Conservation (phyloP, 2,329 filamentous ascomycete genomes). For the Fusarium burgessii region DNA sequence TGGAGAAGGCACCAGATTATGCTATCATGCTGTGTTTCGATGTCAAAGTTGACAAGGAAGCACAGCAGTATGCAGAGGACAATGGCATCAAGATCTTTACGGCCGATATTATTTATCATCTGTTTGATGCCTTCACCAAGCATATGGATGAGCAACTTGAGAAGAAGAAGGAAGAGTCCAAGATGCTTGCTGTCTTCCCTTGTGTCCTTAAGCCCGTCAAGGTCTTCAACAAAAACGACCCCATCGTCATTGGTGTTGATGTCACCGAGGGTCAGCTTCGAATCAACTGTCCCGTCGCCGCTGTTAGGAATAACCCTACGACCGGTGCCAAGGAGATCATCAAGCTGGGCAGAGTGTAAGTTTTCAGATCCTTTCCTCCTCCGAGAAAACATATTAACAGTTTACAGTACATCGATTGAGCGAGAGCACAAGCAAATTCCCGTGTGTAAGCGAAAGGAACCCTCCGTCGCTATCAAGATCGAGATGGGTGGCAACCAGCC, state of each 20-base stretch:
- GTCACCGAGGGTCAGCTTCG: slow-evolving; percentile 90
- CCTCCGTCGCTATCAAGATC: slow-evolving; percentile 98
- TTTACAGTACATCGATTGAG: slow-evolving; percentile 87
- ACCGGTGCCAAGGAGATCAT: slow-evolving; percentile 88
- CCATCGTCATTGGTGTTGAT: slow-evolving; percentile 95
- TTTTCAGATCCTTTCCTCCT: slow-evolving; percentile 44
- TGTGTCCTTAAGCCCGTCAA: slow-evolving; percentile 90
- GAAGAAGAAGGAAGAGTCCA: slow-evolving; percentile 95
- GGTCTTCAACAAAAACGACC: slow-evolving; percentile 98
- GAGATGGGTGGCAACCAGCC: slow-evolving; percentile 94
- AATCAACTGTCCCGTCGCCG: slow-evolving; percentile 90
- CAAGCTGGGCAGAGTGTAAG: slow-evolving; percentile 91
- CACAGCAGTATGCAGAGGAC: slow-evolving; percentile 88
- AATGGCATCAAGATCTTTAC: slow-evolving; percentile 98
- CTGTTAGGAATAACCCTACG: slow-evolving; percentile 82
- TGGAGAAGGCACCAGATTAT: slow-evolving; percentile 93
- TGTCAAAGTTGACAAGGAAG: slow-evolving; percentile 99
- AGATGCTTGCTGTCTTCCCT: slow-evolving; percentile 96
- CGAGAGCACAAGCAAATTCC: slow-evolving; percentile 95
- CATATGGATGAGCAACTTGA: slow-evolving; percentile 90
- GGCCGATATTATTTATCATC: slow-evolving; percentile 98
- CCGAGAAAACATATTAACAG: slow-evolving; percentile 49
- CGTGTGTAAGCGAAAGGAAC: slow-evolving; percentile 94
- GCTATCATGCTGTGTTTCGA: slow-evolving; percentile 99
- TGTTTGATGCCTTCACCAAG: slow-evolving; percentile 96